These are phyloP conservation scores for Leccinum glutinopallens DNA, from an alignment of 1,284 basidiomycete species.

Conservation along the genomic window DNA sequence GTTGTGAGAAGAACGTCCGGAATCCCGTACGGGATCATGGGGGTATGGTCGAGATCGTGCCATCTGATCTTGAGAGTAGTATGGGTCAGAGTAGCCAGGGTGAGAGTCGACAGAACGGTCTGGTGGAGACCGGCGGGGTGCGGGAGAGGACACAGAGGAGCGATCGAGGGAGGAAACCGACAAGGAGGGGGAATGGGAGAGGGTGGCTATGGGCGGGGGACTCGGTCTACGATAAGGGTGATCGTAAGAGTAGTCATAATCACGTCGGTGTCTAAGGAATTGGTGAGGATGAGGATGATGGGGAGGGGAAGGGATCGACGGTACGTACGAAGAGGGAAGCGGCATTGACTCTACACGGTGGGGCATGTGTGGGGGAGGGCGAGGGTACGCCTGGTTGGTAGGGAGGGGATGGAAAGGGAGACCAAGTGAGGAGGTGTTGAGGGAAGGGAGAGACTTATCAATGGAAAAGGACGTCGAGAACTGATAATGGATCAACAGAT, in stretches of 20 bases:
- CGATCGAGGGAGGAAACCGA: conserved; percentile 61
- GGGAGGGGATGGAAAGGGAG: conserved; percentile 16
- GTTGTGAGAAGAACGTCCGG: conserved; percentile 34
- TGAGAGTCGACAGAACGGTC: conserved; percentile 32
- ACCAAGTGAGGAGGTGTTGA: conserved; percentile 23
- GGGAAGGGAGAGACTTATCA: conserved; percentile 33
- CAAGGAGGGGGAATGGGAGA: conserved; percentile 63
- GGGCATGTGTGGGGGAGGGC: conserved; percentile 27
- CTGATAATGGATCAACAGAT: conserved; percentile 43
- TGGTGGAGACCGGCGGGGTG: conserved; percentile 41
- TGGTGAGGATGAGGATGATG: conserved; percentile 14
- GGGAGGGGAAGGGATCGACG: conserved; percentile 13
- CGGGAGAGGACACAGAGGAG: conserved; percentile 60
- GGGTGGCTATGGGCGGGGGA: conserved; percentile 56
- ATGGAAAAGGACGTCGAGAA: conserved; percentile 36
- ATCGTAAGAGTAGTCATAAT: conserved; percentile 41
- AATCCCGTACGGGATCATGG: conserved; percentile 39
- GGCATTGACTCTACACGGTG: conserved; percentile 38
- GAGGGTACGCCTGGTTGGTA: conserved; percentile 11
- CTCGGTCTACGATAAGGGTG: conserved; percentile 48
- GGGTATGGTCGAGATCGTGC: conserved; percentile 38
- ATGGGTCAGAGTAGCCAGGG: conserved; percentile 33
- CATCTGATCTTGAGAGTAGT: conserved; percentile 37
- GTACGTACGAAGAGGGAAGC: conserved; percentile 35
- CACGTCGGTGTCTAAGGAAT: conserved; percentile 41